These are phyloP conservation scores for Trypanosoma rangeli DNA, from an alignment of 208 protist species.

Conservation along the genomic window DNA sequence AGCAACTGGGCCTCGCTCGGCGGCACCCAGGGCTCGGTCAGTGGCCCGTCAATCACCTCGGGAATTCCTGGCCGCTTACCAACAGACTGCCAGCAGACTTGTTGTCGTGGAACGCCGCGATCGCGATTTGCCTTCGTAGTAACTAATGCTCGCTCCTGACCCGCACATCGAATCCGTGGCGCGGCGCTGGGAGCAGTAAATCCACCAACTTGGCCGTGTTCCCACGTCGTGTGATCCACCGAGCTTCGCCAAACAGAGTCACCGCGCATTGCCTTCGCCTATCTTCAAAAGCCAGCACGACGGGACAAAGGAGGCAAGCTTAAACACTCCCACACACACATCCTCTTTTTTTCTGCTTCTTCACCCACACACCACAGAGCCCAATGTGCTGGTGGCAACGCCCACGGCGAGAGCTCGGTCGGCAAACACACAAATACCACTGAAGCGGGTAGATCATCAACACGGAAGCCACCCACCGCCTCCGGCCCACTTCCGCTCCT, in stretches of 20 bases:
- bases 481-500: neutral
- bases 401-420: no score
- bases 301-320: neutral
- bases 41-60: conserved; percentile 17
- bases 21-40: conserved; percentile 13
- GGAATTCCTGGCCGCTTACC: conserved; percentile 16
- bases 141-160: neutral
- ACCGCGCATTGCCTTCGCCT: neutral
- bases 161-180: neutral
- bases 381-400: no score
- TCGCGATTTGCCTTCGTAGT: neutral
- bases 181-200: neutral
- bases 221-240: conserved; percentile 14
- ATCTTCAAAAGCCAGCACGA: neutral
- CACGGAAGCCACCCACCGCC: neutral
- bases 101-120: neutral
- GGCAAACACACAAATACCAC: neutral
- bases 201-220: conserved; percentile 5
- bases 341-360: neutral
- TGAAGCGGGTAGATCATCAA: neutral
- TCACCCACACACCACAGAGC: neutral
- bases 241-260: conserved; percentile 21
- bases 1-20: neutral
- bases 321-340: neutral
- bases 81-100: conserved; percentile 10